These are phyloP conservation scores for Yamadazyma aaseri DNA, from an alignment of 1,139 yeast genomes.

Conservation along the genomic window DNA sequence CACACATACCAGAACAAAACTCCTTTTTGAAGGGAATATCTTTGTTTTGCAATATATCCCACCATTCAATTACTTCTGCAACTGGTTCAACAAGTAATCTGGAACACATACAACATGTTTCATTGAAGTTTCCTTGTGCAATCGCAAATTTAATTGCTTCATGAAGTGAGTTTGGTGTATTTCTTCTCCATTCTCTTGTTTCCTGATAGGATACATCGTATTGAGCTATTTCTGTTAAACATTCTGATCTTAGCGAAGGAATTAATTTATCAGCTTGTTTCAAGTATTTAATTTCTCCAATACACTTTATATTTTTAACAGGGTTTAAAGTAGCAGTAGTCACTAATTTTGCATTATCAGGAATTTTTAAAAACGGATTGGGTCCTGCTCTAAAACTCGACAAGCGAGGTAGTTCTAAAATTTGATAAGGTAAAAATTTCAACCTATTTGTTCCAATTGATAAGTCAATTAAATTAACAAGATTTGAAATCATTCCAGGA, in stretches of 20 bases:
- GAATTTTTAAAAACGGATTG: slow-evolving; percentile 35
- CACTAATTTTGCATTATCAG: slow-evolving; percentile 27
- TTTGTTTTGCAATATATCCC: slow-evolving; percentile 42
- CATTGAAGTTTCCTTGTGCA: slow-evolving; percentile 37
- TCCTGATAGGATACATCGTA: slow-evolving; percentile 48
- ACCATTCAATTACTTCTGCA: slow-evolving; percentile 47
- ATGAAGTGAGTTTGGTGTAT: slow-evolving; percentile 39
- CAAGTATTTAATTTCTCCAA: slow-evolving; percentile 24
- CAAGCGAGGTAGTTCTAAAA: slow-evolving; percentile 30
- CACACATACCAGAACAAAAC: slow-evolving; percentile 43
- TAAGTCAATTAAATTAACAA: slow-evolving; percentile 35
- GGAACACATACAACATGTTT: slow-evolving; percentile 38
- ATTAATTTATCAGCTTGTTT: slow-evolving; percentile 16
- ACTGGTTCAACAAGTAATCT: slow-evolving; percentile 38
- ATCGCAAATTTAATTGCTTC: slow-evolving; percentile 35
- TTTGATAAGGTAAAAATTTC: slow-evolving; percentile 35
- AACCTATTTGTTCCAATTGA: slow-evolving; percentile 40
- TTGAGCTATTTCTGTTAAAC: slow-evolving; percentile 36
- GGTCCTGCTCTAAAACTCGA: slow-evolving; percentile 44
- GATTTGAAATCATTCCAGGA: slow-evolving; percentile 35
- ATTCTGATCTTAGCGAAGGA: slow-evolving; percentile 33
- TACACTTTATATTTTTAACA: slow-evolving; percentile 17
- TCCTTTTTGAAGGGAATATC: slow-evolving; percentile 38
- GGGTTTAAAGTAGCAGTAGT: slow-evolving; percentile 14
- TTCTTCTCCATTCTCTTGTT: slow-evolving; percentile 41